Evolutionary conservation across 164 flowering plant species (phyloP).

Genomic region (Vitis rotundifolia): DNA sequence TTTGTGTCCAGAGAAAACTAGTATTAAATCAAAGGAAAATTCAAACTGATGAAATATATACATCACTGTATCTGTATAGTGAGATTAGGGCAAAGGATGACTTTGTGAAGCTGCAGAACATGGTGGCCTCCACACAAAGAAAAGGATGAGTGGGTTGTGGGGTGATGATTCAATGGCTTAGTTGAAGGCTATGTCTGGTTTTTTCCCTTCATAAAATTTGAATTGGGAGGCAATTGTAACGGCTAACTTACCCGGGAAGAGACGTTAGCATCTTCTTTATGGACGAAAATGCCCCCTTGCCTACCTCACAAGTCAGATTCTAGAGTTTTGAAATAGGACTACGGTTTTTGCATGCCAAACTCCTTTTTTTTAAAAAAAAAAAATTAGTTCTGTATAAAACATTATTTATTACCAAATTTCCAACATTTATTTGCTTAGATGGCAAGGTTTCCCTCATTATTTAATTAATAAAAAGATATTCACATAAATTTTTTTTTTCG

Average conservation of each 20-base stretch:
- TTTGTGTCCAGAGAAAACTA: neutral
- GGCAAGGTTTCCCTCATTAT: too few relatives aligned
- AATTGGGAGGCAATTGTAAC: conserved; percentile 11
- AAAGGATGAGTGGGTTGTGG: conserved; percentile 27
- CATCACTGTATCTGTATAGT: neutral
- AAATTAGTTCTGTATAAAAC: too few relatives aligned
- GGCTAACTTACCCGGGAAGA: conserved; percentile 10
- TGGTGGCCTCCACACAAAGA: conserved; percentile 16
- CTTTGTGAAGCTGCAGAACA: conserved; percentile 16
- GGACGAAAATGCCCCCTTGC: neutral
- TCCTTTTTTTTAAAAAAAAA: too few relatives aligned
- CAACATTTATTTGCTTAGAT: too few relatives aligned
- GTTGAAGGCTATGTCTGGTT: too few relatives aligned
- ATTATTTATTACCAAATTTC: too few relatives aligned
- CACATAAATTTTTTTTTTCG: too few relatives aligned
- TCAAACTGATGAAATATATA: neutral
- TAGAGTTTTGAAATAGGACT: too few relatives aligned
- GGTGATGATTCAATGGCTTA: neutral
- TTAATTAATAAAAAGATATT: too few relatives aligned
- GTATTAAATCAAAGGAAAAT: neutral
- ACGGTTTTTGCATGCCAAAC: too few relatives aligned
- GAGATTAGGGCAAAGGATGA: conserved; percentile 21
- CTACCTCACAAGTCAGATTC: neutral
- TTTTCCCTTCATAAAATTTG: neutral
- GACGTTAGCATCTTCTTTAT: neutral